Percentiles rank a stretch among this genome's conserved stretches.
Conservation (phyloP, 1,139 yeast species). For the Pichia sp. region DNA sequence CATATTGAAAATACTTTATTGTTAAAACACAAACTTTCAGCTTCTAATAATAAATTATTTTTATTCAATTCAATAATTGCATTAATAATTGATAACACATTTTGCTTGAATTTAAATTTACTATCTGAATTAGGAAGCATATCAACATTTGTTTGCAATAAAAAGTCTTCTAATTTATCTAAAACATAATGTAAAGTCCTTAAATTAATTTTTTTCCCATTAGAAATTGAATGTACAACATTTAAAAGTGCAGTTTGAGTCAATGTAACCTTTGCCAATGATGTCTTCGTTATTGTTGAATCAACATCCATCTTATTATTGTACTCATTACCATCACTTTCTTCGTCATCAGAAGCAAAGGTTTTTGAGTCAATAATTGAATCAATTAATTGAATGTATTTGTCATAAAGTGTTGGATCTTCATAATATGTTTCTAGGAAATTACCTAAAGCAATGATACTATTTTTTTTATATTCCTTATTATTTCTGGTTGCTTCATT, state of each 20-base stretch:
- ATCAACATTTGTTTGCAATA: conserved; percentile 7
- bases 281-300: neutral
- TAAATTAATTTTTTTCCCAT: conserved; percentile 3
- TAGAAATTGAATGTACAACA: conserved; percentile 8
- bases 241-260: conserved; percentile 4
- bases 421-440: conserved; percentile 42
- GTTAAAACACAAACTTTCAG: conserved; percentile 1
- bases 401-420: conserved; percentile 32
- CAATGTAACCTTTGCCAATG: neutral
- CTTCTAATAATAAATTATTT: neutral
- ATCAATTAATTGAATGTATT: conserved; percentile 37
- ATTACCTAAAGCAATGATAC: conserved; percentile 45
- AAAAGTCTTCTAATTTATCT: neutral
- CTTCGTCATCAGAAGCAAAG: conserved; percentile 28
- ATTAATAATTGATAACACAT: conserved; percentile 3
- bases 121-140: conserved; percentile 12
- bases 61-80: conserved; percentile 6
- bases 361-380: conserved; percentile 27
- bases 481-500: conserved; percentile 67
- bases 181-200: conserved; percentile 8
- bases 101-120: conserved; percentile 13
- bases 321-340: conserved; percentile 14
- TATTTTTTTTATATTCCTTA: conserved; percentile 52
- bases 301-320: conserved; percentile 4
- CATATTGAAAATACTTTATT: conserved; percentile 4